Conservation (phyloP, 2,329 filamentous ascomycete genomes). For the Monosporascus sp. region DNA sequence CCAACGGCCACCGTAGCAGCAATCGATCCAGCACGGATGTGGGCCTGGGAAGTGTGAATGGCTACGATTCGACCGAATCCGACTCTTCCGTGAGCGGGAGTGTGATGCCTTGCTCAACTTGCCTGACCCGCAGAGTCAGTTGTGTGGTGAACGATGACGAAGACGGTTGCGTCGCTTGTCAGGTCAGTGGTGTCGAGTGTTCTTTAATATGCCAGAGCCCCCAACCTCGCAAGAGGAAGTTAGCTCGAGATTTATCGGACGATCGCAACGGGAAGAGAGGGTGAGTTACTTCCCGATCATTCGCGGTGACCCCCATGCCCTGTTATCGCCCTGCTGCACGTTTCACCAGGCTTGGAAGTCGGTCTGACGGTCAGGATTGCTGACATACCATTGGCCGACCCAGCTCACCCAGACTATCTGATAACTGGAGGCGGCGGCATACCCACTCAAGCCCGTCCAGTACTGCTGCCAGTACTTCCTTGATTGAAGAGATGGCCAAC, state of each 20-base stretch:
- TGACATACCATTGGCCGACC: conserved; percentile 44
- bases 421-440: conserved; percentile 47
- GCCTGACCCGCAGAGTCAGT: conserved; percentile 65
- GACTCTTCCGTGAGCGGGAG: conserved; percentile 35
- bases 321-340: conserved; percentile 19
- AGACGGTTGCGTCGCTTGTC: conserved; percentile 68
- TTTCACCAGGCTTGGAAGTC: conserved; percentile 16
- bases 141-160: conserved; percentile 73
- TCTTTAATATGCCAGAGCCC: conserved; percentile 68
- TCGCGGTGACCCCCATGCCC: conserved; percentile 24
- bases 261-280: conserved; percentile 62
- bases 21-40: conserved; percentile 39
- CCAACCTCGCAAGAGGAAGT: conserved; percentile 73
- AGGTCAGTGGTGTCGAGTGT: conserved; percentile 72
- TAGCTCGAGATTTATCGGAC: conserved; percentile 57
- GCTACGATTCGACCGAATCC: conserved; percentile 47
- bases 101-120: conserved; percentile 63
- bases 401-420: conserved; percentile 53
- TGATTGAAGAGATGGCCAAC: conserved; percentile 66
- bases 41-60: conserved; percentile 44
- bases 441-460: conserved; percentile 55
- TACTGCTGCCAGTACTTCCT: conserved; percentile 55
- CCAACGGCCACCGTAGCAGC: conserved; percentile 39
- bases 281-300: conserved; percentile 43
- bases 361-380: conserved; percentile 24